Conservation (phyloP, 2,329 filamentous ascomycete genomes). For the Ascochyta lentis region DNA sequence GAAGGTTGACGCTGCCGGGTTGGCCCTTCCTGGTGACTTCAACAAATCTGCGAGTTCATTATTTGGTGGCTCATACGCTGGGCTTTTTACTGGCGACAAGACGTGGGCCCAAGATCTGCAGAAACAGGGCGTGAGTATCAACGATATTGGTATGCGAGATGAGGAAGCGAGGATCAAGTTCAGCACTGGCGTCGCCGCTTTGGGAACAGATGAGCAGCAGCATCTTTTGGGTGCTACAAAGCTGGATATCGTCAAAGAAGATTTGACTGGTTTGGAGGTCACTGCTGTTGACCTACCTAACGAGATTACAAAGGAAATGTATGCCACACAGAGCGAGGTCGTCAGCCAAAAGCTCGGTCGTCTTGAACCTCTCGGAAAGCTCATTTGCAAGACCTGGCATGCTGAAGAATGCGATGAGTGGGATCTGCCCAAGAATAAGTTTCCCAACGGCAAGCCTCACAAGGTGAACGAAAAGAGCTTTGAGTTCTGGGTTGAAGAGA, state of each 20-base stretch:
- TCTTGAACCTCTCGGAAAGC: constrained; percentile 60
- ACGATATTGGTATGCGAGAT: constrained; percentile 50
- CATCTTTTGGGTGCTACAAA: constrained; percentile 34
- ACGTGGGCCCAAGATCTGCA: constrained; percentile 50
- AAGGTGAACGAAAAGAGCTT: constrained; percentile 44
- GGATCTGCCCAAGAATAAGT: constrained; percentile 47
- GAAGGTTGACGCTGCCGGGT: constrained; percentile 60
- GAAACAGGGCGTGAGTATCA: constrained; percentile 24
- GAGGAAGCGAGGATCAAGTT: constrained; percentile 59
- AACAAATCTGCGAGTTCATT: constrained; percentile 76
- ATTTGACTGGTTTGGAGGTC: constrained; percentile 47
- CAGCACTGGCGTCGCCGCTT: constrained; percentile 57
- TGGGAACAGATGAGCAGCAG: constrained; percentile 54
- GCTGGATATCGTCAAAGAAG: constrained; percentile 28
- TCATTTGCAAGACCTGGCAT: constrained; percentile 60
- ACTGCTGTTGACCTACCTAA: constrained; percentile 58
- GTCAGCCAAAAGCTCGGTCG: constrained; percentile 46
- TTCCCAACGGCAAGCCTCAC: constrained; percentile 29
- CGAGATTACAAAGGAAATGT: constrained; percentile 55
- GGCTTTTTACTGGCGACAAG: constrained; percentile 50
- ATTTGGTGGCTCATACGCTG: constrained; percentile 64
- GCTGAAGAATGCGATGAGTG: constrained; percentile 50
- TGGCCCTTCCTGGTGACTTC: constrained; percentile 75
- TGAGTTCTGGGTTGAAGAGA: constrained; percentile 72
- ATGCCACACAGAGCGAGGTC: constrained; percentile 47